Conservation (phyloP, 78 protist species). For the Polysphondylium violaceum region DNA sequence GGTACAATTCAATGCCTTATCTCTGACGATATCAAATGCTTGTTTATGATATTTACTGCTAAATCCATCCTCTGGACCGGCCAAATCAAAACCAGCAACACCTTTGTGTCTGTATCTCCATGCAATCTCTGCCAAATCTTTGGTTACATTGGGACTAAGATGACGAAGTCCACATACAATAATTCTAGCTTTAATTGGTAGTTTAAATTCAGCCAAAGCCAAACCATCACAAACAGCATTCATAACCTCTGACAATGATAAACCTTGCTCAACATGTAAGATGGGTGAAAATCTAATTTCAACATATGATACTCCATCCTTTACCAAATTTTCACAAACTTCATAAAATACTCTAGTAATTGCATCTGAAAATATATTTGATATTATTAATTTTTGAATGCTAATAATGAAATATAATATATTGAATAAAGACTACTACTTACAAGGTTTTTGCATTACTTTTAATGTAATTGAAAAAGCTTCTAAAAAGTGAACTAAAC, state of each 20-base stretch:
- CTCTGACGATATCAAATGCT: conserved; percentile 78
- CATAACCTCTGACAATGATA: conserved; percentile 81
- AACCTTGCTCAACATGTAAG: conserved; percentile 80
- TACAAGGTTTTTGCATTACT: conserved; percentile 55
- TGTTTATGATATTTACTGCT: conserved; percentile 55
- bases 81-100: conserved; percentile 89
- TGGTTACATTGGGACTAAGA: conserved; percentile 24
- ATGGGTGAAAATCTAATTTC: conserved; percentile 92
- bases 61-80: conserved; percentile 90
- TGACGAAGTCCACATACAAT: conserved; percentile 92
- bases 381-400: not conserved
- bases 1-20: conserved; percentile 72
- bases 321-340: conserved; percentile 81
- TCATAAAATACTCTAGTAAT: conserved; percentile 84
- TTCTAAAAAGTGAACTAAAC: conserved; percentile 43
- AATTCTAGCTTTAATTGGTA: conserved; percentile 76
- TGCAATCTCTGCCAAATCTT: conserved; percentile 84
- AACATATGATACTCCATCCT: conserved; percentile 87
- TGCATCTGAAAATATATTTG: conserved; percentile 44
- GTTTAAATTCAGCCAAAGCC: conserved; percentile 51
- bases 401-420: not conserved
- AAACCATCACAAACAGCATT: conserved; percentile 86
- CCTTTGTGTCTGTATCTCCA: conserved; percentile 83
- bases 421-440: not conserved
- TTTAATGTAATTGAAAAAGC: conserved; percentile 54